Percentiles rank a stretch among this genome's conserved stretches.
Conservation (phyloP, 1,284 basidiomycete species). For the Cryptococcus jaspeensis region DNA sequence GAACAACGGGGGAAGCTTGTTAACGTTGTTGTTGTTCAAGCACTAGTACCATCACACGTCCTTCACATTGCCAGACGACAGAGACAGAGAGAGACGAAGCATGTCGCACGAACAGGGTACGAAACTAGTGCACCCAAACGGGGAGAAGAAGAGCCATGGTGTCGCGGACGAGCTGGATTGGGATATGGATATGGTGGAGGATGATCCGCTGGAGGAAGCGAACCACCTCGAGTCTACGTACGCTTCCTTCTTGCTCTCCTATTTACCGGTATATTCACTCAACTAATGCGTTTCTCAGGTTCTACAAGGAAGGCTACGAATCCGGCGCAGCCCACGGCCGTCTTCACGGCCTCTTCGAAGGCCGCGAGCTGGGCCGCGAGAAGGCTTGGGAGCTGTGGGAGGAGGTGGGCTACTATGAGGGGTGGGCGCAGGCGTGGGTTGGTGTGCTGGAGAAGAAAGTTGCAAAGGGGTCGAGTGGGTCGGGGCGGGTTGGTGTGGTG, state of each 20-base stretch:
- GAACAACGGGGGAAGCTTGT: no score
- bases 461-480: conserved; percentile 42
- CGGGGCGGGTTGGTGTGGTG: conserved; percentile 48
- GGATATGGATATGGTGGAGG: conserved; percentile 4
- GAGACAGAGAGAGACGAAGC: no score
- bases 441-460: conserved; percentile 48
- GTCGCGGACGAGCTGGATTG: conserved; percentile 3
- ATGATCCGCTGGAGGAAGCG: conserved; percentile 16
- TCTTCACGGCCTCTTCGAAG: conserved; percentile 87
- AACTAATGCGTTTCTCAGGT: conserved; percentile 56
- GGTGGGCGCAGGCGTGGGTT: conserved; percentile 72
- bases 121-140: no score
- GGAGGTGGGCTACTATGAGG: conserved; percentile 89
- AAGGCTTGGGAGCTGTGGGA: conserved; percentile 97
- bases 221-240: conserved; percentile 23
- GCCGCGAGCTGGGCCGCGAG: conserved; percentile 81
- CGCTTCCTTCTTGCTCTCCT: not conserved
- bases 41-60: no score
- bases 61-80: no score
- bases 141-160: no score
- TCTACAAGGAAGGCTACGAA: conserved; percentile 73
- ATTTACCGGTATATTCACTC: not conserved
- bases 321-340: conserved; percentile 80
- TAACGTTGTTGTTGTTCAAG: no score
- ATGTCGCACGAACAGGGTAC: no score